phyloP scores from a whole-genome alignment of 768 basidiomycete genomes.

The Phanerochaete carnosa region DNA sequence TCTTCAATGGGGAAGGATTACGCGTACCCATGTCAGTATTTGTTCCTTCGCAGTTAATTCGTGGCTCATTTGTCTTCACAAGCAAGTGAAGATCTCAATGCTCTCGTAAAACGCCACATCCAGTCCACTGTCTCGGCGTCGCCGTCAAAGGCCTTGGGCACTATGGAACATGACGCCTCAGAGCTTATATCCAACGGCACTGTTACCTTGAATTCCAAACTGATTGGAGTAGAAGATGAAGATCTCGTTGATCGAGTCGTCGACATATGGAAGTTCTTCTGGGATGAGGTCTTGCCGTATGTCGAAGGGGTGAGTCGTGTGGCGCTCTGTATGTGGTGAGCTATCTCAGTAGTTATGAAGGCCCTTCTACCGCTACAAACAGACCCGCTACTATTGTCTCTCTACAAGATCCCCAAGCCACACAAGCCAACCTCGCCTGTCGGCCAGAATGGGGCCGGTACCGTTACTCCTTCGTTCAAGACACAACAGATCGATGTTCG shows the following conservation, averaged over 20 bases:
- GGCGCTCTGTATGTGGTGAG: constrained; percentile 28
- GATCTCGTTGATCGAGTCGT: constrained; percentile 74
- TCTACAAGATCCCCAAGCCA: constrained; percentile 58
- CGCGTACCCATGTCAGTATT: constrained; percentile 72
- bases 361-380: constrained; percentile 60
- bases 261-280: constrained; percentile 92
- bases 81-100: constrained; percentile 80
- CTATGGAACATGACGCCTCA: constrained; percentile 73
- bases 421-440: constrained; percentile 48
- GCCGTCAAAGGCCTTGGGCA: constrained; percentile 69
- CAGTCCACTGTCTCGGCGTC: constrained; percentile 66
- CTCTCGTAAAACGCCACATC: constrained; percentile 77
- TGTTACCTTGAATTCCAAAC: constrained; percentile 87
- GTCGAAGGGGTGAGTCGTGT: constrained; percentile 73
- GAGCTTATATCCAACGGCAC: constrained; percentile 87
- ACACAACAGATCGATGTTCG: constrained; percentile 73
- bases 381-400: constrained; percentile 59
- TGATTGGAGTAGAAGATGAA: constrained; percentile 73
- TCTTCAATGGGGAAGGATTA: constrained; percentile 90
- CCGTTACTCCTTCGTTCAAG: constrained; percentile 33
- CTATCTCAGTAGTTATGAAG: constrained; percentile 25
- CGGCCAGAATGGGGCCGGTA: constrained; percentile 43
- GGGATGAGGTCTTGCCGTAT: constrained; percentile 85
- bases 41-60: background rate
- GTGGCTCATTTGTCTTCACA: background rate